Base-by-base conservation (phyloP, 169 alveolate genomes). In the Plasmodium blacklocki region DNA sequence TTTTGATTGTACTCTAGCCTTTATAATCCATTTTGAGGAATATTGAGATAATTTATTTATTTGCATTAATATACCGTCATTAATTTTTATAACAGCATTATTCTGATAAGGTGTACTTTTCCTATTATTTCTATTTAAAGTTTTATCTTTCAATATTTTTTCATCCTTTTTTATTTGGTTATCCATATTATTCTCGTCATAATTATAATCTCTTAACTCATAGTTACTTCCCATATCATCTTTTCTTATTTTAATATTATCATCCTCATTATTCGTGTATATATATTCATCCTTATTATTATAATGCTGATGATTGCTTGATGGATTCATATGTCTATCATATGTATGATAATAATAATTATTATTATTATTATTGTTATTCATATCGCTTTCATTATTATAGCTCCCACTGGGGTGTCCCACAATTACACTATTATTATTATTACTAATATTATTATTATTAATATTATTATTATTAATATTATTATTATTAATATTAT, bases 1-100 rank as follows among this genome's bases (percentile, higher is more conserved):
- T 62, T 83, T 83, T 18, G 72, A 70, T 45, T 83, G 91, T 52
- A 83, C 91, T 23, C 91, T 83, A 2, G 91, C 91, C 63, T 83
- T 83, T 18, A 83, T 83, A 14, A 83, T 83, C 91, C 91, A 83
- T n/a, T 83, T 83, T 15, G 91, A 68, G 1, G 86, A 83, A 58
- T 83, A 83, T 21, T 83, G 91, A 3, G 91, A 83, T 6, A 83
- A 43, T 45, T 83, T 83, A 67, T 83, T 83, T 23, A 83, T 83
- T 19, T 45, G 91, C 91, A 83, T 83, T 59, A 83, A 70, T 7
- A 83, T 83, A 9, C 91, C 91, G 2, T 83, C 91, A n/a, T 67
- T 83, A 7, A 47, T 83, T 70, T 83, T 83, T 45, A 83, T 70
- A 11, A 83, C 91, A 3, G 91, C 68, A 59, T 26, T 83, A 50